Conservation (phyloP, 495 filamentous ascomycete species). For the Aspergillus mulundensis region DNA sequence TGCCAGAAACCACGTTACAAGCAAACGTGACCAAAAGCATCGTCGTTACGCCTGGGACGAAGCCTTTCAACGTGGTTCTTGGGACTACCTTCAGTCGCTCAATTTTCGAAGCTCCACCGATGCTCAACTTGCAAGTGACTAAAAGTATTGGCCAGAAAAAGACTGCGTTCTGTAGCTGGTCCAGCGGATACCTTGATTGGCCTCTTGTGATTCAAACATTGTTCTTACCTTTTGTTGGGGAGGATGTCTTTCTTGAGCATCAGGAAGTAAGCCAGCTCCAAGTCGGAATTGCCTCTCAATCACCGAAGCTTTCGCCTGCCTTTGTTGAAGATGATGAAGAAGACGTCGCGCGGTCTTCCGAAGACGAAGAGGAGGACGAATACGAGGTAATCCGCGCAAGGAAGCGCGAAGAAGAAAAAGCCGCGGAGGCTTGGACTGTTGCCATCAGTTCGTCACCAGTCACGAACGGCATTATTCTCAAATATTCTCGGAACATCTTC, state of each 20-base stretch:
- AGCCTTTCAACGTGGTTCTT: constrained; percentile 31
- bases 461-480: constrained; percentile 26
- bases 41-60: constrained; percentile 28
- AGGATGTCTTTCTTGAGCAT: constrained; percentile 17
- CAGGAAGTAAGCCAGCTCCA: constrained; percentile 30
- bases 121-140: constrained; percentile 26
- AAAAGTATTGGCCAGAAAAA: constrained; percentile 31
- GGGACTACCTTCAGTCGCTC: constrained; percentile 28
- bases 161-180: constrained; percentile 31
- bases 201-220: constrained; percentile 24
- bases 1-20: constrained; percentile 30
- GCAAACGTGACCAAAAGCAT: constrained; percentile 29
- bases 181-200: constrained; percentile 35
- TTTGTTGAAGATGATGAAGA: constrained; percentile 29
- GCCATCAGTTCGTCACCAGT: constrained; percentile 25
- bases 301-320: constrained; percentile 11
- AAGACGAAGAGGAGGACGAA: constrained; percentile 24
- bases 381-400: constrained; percentile 15
- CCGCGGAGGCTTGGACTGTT: constrained; percentile 34
- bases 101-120: constrained; percentile 24
- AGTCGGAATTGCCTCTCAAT: constrained; percentile 30
- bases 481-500: constrained; percentile 42
- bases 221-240: constrained; percentile 20
- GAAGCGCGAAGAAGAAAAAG: constrained; percentile 20
- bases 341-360: constrained; percentile 4